Evolutionary conservation across 306 rosid species (phyloP).

Genomic region (Casuarina cunninghamiana): DNA sequence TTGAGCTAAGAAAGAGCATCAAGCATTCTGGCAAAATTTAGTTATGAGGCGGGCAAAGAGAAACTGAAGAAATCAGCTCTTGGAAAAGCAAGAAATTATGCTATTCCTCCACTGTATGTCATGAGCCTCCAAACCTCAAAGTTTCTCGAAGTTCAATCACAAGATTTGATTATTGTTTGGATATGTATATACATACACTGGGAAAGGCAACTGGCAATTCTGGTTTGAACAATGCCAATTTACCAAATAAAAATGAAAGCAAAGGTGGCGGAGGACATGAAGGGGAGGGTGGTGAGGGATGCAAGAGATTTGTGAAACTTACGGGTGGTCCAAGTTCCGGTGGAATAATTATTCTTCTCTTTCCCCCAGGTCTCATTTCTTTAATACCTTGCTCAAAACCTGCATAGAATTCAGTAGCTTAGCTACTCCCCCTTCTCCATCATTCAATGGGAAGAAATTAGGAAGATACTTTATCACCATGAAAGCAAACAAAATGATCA

Average conservation of each 20-base stretch:
- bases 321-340: slow-evolving; percentile 99
- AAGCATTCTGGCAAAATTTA: background rate
- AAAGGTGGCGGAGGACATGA: background rate
- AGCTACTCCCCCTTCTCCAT: slow-evolving; percentile 8
- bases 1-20: background rate
- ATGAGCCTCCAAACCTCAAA: background rate
- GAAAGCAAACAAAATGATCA: slow-evolving; percentile 3
- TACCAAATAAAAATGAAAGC: background rate
- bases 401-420: slow-evolving; percentile 35
- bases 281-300: background rate
- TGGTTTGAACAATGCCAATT: slow-evolving; percentile 12
- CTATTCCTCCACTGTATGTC: background rate
- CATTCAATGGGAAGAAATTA: background rate
- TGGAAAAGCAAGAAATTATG: background rate
- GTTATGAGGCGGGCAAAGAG: background rate
- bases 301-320: slow-evolving; percentile 37
- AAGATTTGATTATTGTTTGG: background rate
- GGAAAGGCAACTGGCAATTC: background rate
- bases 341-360: slow-evolving; percentile 91
- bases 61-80: background rate
- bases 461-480: slow-evolving; percentile 12
- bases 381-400: slow-evolving; percentile 97
- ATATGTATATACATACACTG: too few species aligned
- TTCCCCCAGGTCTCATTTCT: slow-evolving; percentile 93
- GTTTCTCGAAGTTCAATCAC: background rate